Conservation (phyloP, 306 rosid species). For the Corylus avellana region DNA sequence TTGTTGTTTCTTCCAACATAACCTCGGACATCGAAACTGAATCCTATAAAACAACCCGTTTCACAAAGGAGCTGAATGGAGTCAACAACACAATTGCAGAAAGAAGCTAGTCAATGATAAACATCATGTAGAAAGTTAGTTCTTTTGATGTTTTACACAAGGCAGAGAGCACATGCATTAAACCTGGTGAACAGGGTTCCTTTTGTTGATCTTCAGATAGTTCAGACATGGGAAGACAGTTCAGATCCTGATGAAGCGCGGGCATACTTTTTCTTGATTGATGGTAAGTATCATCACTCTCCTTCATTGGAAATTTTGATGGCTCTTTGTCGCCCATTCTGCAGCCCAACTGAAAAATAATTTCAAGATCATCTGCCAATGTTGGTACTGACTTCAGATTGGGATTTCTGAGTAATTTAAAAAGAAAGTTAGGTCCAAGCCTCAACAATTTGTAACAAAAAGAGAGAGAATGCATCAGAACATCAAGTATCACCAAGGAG, state of each 20-base stretch:
- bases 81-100: constrained; percentile 5
- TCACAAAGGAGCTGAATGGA: not conserved
- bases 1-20: not conserved
- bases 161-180: constrained; percentile 18
- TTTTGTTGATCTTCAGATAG: constrained; percentile 35
- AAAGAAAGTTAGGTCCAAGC: not conserved
- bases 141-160: not conserved
- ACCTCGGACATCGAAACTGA: not conserved
- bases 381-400: constrained; percentile 57
- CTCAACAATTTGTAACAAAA: too few relatives aligned
- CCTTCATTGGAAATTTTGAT: constrained; percentile 25
- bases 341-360: constrained; percentile 33
- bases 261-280: constrained; percentile 40
- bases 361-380: constrained; percentile 56
- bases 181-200: constrained; percentile 62
- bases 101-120: not conserved
- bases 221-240: constrained; percentile 65
- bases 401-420: constrained; percentile 47
- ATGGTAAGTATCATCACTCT: constrained; percentile 28
- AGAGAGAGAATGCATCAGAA: too few relatives aligned
- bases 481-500: too few relatives aligned
- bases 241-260: constrained; percentile 67
- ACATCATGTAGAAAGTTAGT: not conserved
- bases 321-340: constrained; percentile 29
- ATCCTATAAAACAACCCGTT: not conserved